Evolutionary conservation across 2,329 filamentous ascomycete genomes (phyloP).

Genomic region (Xenoacremonium recifei): DNA sequence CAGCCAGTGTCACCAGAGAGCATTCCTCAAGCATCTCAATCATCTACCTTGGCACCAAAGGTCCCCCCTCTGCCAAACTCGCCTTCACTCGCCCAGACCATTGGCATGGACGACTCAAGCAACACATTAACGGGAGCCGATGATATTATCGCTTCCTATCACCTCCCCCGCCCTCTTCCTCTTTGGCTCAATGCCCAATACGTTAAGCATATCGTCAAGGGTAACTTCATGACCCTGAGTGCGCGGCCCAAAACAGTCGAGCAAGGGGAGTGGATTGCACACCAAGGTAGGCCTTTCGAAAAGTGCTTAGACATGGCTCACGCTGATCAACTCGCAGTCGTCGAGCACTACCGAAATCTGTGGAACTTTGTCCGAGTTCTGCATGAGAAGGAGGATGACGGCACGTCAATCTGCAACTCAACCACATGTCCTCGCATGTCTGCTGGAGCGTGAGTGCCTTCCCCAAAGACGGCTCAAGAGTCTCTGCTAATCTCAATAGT

Average conservation of each 20-base stretch:
- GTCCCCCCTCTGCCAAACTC: slow-evolving; percentile 62
- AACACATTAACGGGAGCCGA: slow-evolving; percentile 48
- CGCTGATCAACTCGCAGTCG: slow-evolving; percentile 54
- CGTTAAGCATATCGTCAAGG: slow-evolving; percentile 88
- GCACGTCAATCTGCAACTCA: slow-evolving; percentile 78
- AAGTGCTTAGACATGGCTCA: background rate
- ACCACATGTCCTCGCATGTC: slow-evolving; percentile 89
- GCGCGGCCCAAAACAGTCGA: slow-evolving; percentile 92
- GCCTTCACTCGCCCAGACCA: slow-evolving; percentile 63
- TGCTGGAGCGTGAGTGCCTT: slow-evolving; percentile 74
- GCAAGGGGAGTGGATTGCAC: slow-evolving; percentile 91
- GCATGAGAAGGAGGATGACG: slow-evolving; percentile 80
- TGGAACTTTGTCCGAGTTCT: slow-evolving; percentile 88
- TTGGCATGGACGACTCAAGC: slow-evolving; percentile 64
- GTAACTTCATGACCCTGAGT: slow-evolving; percentile 97
- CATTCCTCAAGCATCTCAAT: slow-evolving; percentile 47
- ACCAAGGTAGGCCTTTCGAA: slow-evolving; percentile 73
- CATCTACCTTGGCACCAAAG: slow-evolving; percentile 53
- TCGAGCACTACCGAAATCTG: slow-evolving; percentile 87
- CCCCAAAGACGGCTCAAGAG: too few relatives aligned
- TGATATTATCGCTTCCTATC: slow-evolving; percentile 57
- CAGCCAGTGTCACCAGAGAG: slow-evolving; percentile 48
- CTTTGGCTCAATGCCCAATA: slow-evolving; percentile 71
- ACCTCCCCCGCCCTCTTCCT: slow-evolving; percentile 65
- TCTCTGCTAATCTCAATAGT: slow-evolving; percentile 33